Percentiles rank a stretch among this genome's conserved stretches.
Evolutionary conservation across 2,329 filamentous ascomycete genomes (phyloP).

Genomic region (Cladophialophora exuberans): DNA sequence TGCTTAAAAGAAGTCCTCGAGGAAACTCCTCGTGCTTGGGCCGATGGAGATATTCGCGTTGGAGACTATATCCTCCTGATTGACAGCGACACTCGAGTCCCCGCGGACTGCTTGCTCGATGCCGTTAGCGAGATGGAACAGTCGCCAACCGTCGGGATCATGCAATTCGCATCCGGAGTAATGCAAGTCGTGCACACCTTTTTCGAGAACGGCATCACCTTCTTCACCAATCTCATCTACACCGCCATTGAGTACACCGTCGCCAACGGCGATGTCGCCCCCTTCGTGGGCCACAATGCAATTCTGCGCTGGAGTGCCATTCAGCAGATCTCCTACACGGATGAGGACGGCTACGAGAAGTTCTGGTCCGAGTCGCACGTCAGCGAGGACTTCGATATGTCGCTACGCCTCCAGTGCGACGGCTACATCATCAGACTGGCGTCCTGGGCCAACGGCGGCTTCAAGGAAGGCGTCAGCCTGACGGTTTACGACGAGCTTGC

Average conservation of each 20-base stretch:
- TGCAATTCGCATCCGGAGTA: slow-evolving; percentile 73
- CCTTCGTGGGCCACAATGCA: slow-evolving; percentile 79
- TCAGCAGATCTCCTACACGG: slow-evolving; percentile 60
- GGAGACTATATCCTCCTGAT: slow-evolving; percentile 78
- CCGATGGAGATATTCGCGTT: slow-evolving; percentile 81
- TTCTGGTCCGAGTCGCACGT: slow-evolving; percentile 78
- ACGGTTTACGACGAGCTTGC: slow-evolving; percentile 84
- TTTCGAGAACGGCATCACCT: slow-evolving; percentile 77
- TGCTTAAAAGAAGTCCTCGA: slow-evolving; percentile 51
- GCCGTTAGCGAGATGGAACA: slow-evolving; percentile 76
- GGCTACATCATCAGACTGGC: slow-evolving; percentile 71
- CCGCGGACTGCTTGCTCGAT: slow-evolving; percentile 68
- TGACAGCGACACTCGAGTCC: slow-evolving; percentile 71
- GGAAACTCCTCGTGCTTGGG: slow-evolving; percentile 64
- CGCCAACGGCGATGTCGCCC: slow-evolving; percentile 71
- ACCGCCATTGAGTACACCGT: slow-evolving; percentile 72
- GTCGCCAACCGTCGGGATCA: slow-evolving; percentile 70
- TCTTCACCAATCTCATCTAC: slow-evolving; percentile 79
- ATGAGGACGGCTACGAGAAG: slow-evolving; percentile 50
- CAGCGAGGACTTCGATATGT: slow-evolving; percentile 78
- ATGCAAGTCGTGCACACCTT: slow-evolving; percentile 75
- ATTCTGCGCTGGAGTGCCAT: slow-evolving; percentile 71
- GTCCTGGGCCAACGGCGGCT: slow-evolving; percentile 69
- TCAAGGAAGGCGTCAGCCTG: slow-evolving; percentile 79
- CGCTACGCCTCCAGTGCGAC: slow-evolving; percentile 69